A percentile compares a stretch with the other conserved stretches of the same genome.
Conservation (phyloP, 129 eudicot genomes). For the Erigeron canadensis region DNA sequence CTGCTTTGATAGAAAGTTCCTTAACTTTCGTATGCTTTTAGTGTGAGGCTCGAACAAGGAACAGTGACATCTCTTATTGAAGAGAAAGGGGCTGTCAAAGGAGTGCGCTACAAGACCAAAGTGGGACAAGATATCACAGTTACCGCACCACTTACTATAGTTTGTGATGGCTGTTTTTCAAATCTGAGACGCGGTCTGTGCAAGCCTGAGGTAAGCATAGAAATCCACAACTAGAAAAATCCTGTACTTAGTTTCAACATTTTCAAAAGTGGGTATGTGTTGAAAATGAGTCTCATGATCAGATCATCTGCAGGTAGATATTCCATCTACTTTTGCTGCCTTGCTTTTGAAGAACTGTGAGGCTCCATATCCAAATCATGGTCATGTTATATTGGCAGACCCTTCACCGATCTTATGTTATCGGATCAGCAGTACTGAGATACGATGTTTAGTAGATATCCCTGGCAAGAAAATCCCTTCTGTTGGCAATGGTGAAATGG, state of each 20-base stretch:
- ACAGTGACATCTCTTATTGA: slow-evolving; percentile 70
- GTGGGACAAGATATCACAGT: slow-evolving; percentile 46
- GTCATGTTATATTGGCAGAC: slow-evolving; percentile 63
- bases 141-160: slow-evolving; percentile 69
- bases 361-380: slow-evolving; percentile 64
- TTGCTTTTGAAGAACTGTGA: slow-evolving; percentile 58
- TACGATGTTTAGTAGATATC: slow-evolving; percentile 59
- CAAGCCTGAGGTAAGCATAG: slow-evolving; percentile 56
- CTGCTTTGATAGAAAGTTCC: neutral
- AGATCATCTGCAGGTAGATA: slow-evolving; percentile 42
- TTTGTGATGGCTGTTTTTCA: slow-evolving; percentile 81
- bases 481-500: slow-evolving; percentile 64
- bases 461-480: slow-evolving; percentile 74
- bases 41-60: slow-evolving; percentile 73
- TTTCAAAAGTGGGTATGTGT: neutral
- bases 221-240: neutral
- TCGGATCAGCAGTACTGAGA: slow-evolving; percentile 66
- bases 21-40: slow-evolving; percentile 19
- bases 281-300: neutral
- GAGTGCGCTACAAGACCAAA: slow-evolving; percentile 63
- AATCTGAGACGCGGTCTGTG: slow-evolving; percentile 72
- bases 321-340: slow-evolving; percentile 56
- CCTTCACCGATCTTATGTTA: slow-evolving; percentile 68
- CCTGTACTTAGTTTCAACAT: slow-evolving; percentile 1
- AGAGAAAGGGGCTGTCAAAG: slow-evolving; percentile 59